These are phyloP conservation scores for Aspergillus ruber DNA, from an alignment of 2,329 filamentous ascomycete species.

Conservation along the genomic window DNA sequence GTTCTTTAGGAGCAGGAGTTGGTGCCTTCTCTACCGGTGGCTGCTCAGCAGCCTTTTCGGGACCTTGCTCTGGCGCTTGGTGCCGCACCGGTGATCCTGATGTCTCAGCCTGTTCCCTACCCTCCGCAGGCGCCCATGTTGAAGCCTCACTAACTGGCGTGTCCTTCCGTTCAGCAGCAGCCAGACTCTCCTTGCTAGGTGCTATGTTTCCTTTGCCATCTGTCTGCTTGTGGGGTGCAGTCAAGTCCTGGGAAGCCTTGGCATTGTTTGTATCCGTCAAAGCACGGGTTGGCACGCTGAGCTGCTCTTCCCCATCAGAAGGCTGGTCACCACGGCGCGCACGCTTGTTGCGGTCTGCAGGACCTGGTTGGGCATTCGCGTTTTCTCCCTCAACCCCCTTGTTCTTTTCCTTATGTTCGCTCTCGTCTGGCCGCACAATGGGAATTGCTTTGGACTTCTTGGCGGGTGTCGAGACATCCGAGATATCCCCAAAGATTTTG, in stretches of 20 bases:
- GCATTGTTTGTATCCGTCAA: constrained; percentile 26
- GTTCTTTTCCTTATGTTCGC: constrained; percentile 34
- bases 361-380: constrained; percentile 55
- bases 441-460: constrained; percentile 79
- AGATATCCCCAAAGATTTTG: constrained; percentile 60
- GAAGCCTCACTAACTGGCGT: constrained; percentile 34
- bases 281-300: constrained; percentile 50
- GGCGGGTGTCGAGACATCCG: constrained; percentile 57
- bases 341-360: constrained; percentile 68
- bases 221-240: constrained; percentile 19
- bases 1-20: constrained; percentile 5
- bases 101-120: constrained; percentile 41
- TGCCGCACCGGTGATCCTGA: constrained; percentile 42
- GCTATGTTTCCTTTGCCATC: constrained; percentile 32
- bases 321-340: constrained; percentile 59
- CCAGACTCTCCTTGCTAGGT: constrained; percentile 33
- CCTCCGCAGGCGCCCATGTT: constrained; percentile 58
- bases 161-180: constrained; percentile 27
- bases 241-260: constrained; percentile 18
- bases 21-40: constrained; percentile 1
- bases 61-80: constrained; percentile 6
- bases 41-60: constrained; percentile 9
- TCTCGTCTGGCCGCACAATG: constrained; percentile 62
- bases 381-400: constrained; percentile 44
- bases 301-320: constrained; percentile 67